Base-by-base conservation (phyloP, 805 yeast genomes). In the Gaillardinia entomophila region DNA sequence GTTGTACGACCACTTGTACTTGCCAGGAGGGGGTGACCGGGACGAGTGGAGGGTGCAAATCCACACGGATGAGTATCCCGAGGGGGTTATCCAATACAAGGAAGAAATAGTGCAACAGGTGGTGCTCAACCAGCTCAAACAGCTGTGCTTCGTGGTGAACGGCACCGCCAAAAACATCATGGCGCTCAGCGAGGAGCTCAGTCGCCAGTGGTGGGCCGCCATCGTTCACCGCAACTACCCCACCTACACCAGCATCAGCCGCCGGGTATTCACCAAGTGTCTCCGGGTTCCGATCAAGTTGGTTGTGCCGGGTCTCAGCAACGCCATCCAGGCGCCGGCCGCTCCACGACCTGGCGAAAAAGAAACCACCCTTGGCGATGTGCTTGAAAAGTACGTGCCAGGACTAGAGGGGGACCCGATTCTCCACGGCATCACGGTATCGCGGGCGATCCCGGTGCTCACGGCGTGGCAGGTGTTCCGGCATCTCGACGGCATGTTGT, bases 81-180 rank as follows among this genome's bases (percentile, higher is more conserved):
- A 39, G 12, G 24, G 31, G 3, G 19, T 28, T 7, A 32, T 48
- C 3, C n/a, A n/a, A 19, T 48, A 53, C 34, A 61, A 60, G 41
- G 38, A 45, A 23, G 39, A 46, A 16, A 49, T 66, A 10, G 42
- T 76, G 36, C 66, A 57, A 28, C 72, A 68, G 31, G 68, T 74
- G 31, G 79, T 92, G 80, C 60, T 79, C 38, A 88, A 90, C 50
- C 87, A 78, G 37, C 59, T 87, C 51, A 90, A 92, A 48, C 97
- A 90, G 49, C 73, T 87, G 4, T 77, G 87, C 46, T 86, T 70
- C 47, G 75, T 87, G 0, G 53, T 83, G 24, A 77, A 80, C 42
- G 95, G 95, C 0, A 72, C 76, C n/a, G 71, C 95, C 4, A 86
- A 82, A 39, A 71, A 77, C 2, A 74, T 90, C n/a, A 82, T 90